phyloP scores from a whole-genome alignment of 2,329 filamentous ascomycete genomes.

The Blastomyces gilchristii region DNA sequence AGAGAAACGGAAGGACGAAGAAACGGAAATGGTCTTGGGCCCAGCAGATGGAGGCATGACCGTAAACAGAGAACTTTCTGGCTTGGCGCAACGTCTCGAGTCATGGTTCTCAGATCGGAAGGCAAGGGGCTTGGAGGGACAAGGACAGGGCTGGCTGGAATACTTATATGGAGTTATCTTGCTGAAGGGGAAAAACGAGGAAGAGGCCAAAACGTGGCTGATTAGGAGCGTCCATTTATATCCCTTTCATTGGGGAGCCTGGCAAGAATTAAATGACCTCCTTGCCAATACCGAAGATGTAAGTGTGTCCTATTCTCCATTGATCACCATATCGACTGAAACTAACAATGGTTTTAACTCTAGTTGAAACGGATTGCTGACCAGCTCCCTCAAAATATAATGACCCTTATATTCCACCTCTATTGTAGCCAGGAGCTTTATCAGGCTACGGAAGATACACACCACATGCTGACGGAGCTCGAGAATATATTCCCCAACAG shows the following conservation, averaged over 20 bases:
- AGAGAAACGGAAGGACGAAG: constrained; percentile 92
- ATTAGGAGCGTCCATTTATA: constrained; percentile 78
- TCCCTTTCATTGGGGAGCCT: constrained; percentile 94
- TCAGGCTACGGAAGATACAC: constrained; percentile 66
- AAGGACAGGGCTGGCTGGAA: constrained; percentile 86
- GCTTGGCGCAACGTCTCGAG: constrained; percentile 65
- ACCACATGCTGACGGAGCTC: constrained; percentile 65
- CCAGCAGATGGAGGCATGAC: constrained; percentile 80
- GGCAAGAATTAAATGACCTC: constrained; percentile 80
- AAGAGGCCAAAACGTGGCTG: constrained; percentile 75
- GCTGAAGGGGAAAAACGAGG: constrained; percentile 81
- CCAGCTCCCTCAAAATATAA: constrained; percentile 76
- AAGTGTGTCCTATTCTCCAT: constrained; percentile 26
- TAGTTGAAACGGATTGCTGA: constrained; percentile 62
- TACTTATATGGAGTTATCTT: constrained; percentile 75
- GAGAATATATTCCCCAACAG: constrained; percentile 77
- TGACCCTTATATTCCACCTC: constrained; percentile 88
- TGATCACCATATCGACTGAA: constrained; percentile 5
- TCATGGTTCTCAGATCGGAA: constrained; percentile 65
- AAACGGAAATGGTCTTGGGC: constrained; percentile 93
- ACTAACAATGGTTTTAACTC: constrained; percentile 16
- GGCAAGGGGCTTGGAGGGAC: constrained; percentile 48
- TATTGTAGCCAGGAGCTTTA: constrained; percentile 87
- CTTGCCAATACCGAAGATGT: constrained; percentile 74
- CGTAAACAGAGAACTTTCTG: constrained; percentile 71